Evolutionary conservation across 192 early-diverging fungal species (phyloP), one percentile per base, ranked within the genome.

Genomic region (Coemansia sp.): DNA sequence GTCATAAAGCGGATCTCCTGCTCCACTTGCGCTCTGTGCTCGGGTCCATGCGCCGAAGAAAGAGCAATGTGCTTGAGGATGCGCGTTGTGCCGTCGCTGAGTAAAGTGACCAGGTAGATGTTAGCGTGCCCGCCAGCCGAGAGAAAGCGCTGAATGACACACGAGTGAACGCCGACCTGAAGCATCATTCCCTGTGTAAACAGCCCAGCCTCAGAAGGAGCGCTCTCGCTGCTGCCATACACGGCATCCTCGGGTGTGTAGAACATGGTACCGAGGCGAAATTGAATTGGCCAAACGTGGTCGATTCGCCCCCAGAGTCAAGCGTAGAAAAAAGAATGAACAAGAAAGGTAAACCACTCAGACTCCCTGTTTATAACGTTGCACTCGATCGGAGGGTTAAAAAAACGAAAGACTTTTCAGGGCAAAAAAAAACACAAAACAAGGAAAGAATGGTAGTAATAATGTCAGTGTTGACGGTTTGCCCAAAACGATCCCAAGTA

Each of bases 1-100:
- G 92, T 78, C 94, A 95, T 94, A 64, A 90, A 86, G 18, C 75
- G 71, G 50, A 95, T 90, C 78, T 97, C 97, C 50, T 88, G 86
- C 73, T 91, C 81, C 12, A 93, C 78, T 50, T 81, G 85, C 4
- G 75, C 78, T 18, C 95, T 71, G 3, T 87, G 68, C 38, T 89
- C 88, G 53, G 87, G 80, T 64, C 95, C 93, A 13, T 90, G 88
- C 20, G 46, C 60, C 10, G 62, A 69, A 8, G 55, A 58, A 43
- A 78, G 64, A 24, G 61, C 57, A 27, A 91, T 89, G 60, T 93
- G 85, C 62, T 98, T 98, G 74, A 98, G 81, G 0, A 97, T 95
- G 24, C 90, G 89, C 20, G 72, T 76, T 20, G 85, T 71, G 15
- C 86, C 85, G 10, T 78, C 79, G 47, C 83, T 84, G 43, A 85